phyloP scores from a whole-genome alignment of 2,329 filamentous ascomycete species.

The Trichoderma pleuroti region DNA sequence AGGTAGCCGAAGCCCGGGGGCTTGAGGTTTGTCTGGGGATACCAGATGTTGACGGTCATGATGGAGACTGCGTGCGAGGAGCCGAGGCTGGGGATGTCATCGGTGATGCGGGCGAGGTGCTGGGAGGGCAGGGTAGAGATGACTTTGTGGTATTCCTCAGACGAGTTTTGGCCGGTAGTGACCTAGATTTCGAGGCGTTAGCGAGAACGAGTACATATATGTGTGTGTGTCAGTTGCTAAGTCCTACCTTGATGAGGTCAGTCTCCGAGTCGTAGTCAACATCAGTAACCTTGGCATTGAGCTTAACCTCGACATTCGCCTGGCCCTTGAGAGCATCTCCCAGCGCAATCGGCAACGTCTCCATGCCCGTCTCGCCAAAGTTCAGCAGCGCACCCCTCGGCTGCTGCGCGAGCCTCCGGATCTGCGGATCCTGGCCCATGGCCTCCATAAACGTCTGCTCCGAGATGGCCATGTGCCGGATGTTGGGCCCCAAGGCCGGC shows the following conservation, averaged over 20 bases:
- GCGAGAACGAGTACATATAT: not conserved
- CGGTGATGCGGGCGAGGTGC: slow-evolving; percentile 39
- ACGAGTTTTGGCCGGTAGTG: slow-evolving; percentile 16
- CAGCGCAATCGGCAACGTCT: slow-evolving; percentile 56
- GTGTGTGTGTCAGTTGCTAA: not conserved
- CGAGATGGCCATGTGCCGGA: slow-evolving; percentile 39
- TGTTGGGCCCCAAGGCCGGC: slow-evolving; percentile 32
- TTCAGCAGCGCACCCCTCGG: slow-evolving; percentile 34
- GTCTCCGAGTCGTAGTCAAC: slow-evolving; percentile 40
- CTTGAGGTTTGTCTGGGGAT: slow-evolving; percentile 59
- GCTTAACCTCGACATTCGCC: slow-evolving; percentile 59
- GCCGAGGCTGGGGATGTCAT: slow-evolving; percentile 46
- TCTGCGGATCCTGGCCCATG: slow-evolving; percentile 29
- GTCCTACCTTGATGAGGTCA: slow-evolving; percentile 42
- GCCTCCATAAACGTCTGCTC: slow-evolving; percentile 31
- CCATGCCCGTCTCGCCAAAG: slow-evolving; percentile 55
- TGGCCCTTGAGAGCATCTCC: slow-evolving; percentile 46
- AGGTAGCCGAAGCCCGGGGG: slow-evolving; percentile 84
- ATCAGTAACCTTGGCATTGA: slow-evolving; percentile 44
- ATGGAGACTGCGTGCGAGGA: slow-evolving; percentile 69
- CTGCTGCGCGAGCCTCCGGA: slow-evolving; percentile 31
- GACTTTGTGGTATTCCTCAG: slow-evolving; percentile 50
- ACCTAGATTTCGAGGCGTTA: slow-evolving; percentile 19
- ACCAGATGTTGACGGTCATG: slow-evolving; percentile 92
- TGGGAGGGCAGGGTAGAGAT: slow-evolving; percentile 61